A percentile compares a stretch with the other conserved stretches of the same genome.
Evolutionary conservation across 768 basidiomycete species (phyloP).

Genomic region (Boletus bicolor): DNA sequence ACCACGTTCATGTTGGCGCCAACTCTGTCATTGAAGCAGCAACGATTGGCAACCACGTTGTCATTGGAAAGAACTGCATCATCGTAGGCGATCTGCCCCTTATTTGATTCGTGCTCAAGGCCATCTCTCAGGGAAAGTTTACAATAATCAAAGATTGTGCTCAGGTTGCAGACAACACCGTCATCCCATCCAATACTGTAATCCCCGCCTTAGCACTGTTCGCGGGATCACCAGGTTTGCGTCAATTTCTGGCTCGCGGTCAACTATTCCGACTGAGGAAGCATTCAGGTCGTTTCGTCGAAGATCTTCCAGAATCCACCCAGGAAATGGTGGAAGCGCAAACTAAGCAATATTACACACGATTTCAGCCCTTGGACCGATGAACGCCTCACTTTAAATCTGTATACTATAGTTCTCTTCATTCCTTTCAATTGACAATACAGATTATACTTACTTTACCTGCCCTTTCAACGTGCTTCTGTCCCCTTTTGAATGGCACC

Average conservation of each 20-base stretch:
- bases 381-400: slow-evolving; percentile 13
- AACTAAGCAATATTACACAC: slow-evolving; percentile 82
- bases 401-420: slow-evolving; percentile 2
- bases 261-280: slow-evolving; percentile 1
- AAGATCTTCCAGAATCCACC: slow-evolving; percentile 89
- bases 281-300: slow-evolving; percentile 65
- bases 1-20: slow-evolving; percentile 93
- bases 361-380: slow-evolving; percentile 66
- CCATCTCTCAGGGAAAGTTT: slow-evolving; percentile 75
- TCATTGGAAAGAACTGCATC: slow-evolving; percentile 94
- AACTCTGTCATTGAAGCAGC: slow-evolving; percentile 90
- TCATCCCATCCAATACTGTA: slow-evolving; percentile 89
- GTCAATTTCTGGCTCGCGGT: background rate
- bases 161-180: slow-evolving; percentile 82
- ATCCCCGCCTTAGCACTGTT: slow-evolving; percentile 86
- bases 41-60: slow-evolving; percentile 88
- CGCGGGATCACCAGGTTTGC: slow-evolving; percentile 82
- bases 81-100: slow-evolving; percentile 54
- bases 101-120: slow-evolving; percentile 1
- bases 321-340: slow-evolving; percentile 86
- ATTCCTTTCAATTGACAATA: background rate
- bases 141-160: slow-evolving; percentile 96
- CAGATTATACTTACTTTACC: background rate
- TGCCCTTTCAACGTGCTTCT: background rate
- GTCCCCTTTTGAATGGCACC: background rate